Conservation (phyloP, 768 basidiomycete species). For the Gautieria morchelliformis region DNA sequence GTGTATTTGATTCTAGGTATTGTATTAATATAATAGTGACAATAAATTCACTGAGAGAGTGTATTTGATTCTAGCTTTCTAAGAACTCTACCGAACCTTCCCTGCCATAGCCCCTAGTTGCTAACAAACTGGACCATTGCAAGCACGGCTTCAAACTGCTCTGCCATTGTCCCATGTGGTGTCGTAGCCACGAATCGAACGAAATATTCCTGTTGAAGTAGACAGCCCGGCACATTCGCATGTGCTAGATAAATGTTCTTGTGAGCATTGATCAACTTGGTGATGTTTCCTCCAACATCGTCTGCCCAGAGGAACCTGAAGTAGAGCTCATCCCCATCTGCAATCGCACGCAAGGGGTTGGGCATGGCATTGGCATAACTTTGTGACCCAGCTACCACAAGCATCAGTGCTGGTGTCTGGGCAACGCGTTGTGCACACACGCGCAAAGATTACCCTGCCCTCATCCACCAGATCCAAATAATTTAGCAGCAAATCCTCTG, state of each 20-base stretch:
- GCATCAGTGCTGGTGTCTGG: not conserved
- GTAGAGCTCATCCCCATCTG: not conserved
- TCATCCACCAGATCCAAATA: not conserved
- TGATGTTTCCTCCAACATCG: constrained; percentile 11
- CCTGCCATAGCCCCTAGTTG: too few species aligned
- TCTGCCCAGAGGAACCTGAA: constrained; percentile 4
- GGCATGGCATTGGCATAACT: constrained; percentile 3
- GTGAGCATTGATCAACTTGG: constrained; percentile 9
- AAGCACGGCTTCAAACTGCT: constrained; percentile 29
- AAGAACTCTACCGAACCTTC: too few species aligned
- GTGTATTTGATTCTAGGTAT: too few species aligned
- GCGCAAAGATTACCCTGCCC: not conserved
- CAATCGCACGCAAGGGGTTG: not conserved
- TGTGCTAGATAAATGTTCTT: constrained; percentile 3
- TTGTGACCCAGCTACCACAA: not conserved
- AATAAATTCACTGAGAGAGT: too few species aligned
- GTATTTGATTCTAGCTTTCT: too few species aligned
- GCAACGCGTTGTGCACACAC: not conserved
- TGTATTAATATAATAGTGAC: too few species aligned
- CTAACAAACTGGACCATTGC: constrained; percentile 25
- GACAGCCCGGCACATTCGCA: constrained; percentile 1
- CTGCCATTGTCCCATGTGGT: constrained; percentile 23
- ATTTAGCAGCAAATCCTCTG: not conserved
- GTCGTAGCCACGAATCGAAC: constrained; percentile 23
- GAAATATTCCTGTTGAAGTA: not conserved